Base-by-base conservation (phyloP, 768 basidiomycete species). In the Steccherinum ochraceum region DNA sequence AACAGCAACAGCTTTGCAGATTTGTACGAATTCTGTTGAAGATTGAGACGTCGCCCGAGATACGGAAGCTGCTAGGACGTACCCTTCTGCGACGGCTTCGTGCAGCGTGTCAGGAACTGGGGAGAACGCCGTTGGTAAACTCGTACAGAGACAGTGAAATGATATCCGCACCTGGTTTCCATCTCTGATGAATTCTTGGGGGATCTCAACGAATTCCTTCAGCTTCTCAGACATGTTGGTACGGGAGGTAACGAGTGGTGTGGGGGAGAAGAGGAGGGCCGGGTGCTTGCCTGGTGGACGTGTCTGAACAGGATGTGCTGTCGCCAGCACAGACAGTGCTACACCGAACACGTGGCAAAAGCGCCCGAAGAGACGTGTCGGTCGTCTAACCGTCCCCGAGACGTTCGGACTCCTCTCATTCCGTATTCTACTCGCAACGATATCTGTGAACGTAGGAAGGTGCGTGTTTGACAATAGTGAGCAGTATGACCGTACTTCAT, bases 21-120 rank as follows among this genome's bases (percentile, higher is more conserved):
- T 94, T 66, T 95, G 92, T 40, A 81, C 59, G 70, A 94, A 99
- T 68, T 99, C 96, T 99, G 67, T 19, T 5, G 19, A n/a, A 19
- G 21, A 19, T 39, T n/a, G n/a, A 39, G n/a, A n/a, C 35, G 11
- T 16, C 3, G 23, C 10, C 49, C 4, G n/a, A n/a, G n/a, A n/a
- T n/a, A n/a, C n/a, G 46, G 12, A 49, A 20, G 4, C 25, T 13
- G n/a, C 7, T 24, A 19, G 5, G 35, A 67, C 71, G 49, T 25
- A 96, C 96, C 96, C 75, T 91, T 91, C 68, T 88, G 81, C 48
- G 91, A 91, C 54, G 96, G 96, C 74, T 99, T 99, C 52, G 93
- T 95, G 79, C 96, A 99, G 65, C 94, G 85, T 60, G 85, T 89
- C 56, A 99, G 73, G 76, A 99, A 98, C 96, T 98, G 58, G 30